A percentile compares a stretch with the other conserved stretches of the same genome.
Conservation (phyloP, 1,284 basidiomycete species). For the Cerrena zonata region DNA sequence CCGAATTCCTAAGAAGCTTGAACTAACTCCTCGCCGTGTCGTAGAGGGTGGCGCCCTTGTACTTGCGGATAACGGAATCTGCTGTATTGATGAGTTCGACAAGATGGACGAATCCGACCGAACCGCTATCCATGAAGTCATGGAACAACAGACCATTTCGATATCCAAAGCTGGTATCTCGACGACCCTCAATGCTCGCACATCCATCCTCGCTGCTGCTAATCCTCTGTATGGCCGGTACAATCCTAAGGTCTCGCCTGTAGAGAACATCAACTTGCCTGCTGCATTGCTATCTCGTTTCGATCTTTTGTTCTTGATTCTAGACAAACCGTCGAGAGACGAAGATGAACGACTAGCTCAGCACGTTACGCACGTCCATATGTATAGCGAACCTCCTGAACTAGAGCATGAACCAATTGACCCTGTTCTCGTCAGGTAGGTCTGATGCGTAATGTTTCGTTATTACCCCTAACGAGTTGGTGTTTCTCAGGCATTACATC, state of each 20-base stretch:
- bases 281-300: conserved; percentile 94
- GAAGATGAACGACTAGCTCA: conserved; percentile 94
- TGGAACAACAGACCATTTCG: conserved; percentile 99
- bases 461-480: not conserved
- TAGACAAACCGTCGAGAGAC: conserved; percentile 91
- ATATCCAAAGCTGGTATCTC: conserved; percentile 99
- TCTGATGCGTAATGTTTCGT: not conserved
- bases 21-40: conserved; percentile 6
- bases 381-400: conserved; percentile 86
- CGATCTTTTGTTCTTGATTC: conserved; percentile 93
- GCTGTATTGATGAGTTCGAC: conserved; percentile 99
- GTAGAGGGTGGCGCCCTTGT: conserved; percentile 97
- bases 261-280: conserved; percentile 98
- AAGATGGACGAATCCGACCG: conserved; percentile 99
- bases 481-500: conserved; percentile 80
- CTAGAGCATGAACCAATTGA: conserved; percentile 82
- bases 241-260: conserved; percentile 94
- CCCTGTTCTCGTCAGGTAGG: conserved; percentile 81
- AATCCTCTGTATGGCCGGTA: conserved; percentile 98
- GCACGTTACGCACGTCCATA: conserved; percentile 97
- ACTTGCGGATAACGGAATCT: conserved; percentile 97
- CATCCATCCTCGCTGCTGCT: conserved; percentile 95
- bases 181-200: conserved; percentile 96
- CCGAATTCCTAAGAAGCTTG: no score
- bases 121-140: conserved; percentile 99